These are phyloP conservation scores for Backusella psychrophila DNA, from an alignment of 192 early-diverging fungal genomes.

Conservation along the genomic window DNA sequence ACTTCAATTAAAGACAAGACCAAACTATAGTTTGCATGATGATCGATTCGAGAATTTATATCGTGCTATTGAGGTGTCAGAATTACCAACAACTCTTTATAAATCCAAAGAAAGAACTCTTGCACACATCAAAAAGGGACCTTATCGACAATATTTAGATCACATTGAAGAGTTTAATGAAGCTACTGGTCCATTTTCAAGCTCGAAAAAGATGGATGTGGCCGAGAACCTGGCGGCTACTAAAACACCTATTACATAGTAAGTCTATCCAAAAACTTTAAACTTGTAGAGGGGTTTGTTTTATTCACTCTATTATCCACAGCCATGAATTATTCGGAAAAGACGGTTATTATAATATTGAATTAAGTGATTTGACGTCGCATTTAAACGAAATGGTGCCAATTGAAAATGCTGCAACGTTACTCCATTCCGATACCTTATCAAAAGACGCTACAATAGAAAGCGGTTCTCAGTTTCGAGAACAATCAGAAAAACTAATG, in stretches of 20 bases:
- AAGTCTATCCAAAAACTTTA: background rate
- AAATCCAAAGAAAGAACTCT: background rate
- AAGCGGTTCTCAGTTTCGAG: background rate
- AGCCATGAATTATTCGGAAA: slow-evolving; percentile 2
- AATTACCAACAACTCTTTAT: background rate
- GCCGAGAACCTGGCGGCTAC: background rate
- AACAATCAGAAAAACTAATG: background rate
- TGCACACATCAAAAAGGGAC: background rate
- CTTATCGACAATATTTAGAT: background rate
- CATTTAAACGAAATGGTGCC: background rate
- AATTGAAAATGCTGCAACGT: background rate
- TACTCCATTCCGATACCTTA: background rate
- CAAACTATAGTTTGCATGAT: background rate
- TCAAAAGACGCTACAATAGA: background rate
- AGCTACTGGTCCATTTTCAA: background rate
- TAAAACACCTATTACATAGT: background rate
- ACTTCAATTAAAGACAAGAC: background rate
- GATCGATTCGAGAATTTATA: background rate
- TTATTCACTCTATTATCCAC: background rate
- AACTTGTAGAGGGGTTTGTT: background rate
- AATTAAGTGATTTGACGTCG: background rate
- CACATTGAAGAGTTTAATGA: background rate
- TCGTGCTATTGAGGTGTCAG: background rate
- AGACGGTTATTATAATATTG: background rate
- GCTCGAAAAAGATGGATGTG: background rate